These are phyloP conservation scores for Leucogyrophana mollusca DNA, from an alignment of 768 basidiomycete species.

Conservation along the genomic window DNA sequence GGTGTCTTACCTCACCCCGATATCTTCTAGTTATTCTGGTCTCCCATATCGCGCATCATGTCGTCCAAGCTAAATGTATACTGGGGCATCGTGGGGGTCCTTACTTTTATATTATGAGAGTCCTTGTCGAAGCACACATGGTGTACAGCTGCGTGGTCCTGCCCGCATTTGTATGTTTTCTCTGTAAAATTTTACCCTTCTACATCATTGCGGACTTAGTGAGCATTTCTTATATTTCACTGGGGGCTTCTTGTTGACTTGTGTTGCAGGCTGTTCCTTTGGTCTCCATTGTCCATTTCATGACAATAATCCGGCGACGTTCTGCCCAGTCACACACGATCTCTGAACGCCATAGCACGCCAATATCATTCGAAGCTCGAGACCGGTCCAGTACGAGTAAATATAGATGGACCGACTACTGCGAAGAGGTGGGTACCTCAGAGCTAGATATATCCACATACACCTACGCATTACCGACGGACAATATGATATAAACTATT, in stretches of 20 bases:
- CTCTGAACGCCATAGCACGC: no score
- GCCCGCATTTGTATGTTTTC: neutral
- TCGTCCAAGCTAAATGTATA: neutral
- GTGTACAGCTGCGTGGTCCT: neutral
- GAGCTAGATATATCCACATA: no score
- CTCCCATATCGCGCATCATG: neutral
- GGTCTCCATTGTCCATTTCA: neutral
- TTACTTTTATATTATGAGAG: neutral
- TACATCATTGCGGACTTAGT: neutral
- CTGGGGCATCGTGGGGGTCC: neutral
- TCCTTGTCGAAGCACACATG: neutral
- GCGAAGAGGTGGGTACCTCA: no score
- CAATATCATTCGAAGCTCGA: no score
- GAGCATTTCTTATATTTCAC: neutral
- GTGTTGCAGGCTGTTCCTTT: neutral
- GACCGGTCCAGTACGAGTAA: no score
- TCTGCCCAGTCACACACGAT: no score
- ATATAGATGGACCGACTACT: no score
- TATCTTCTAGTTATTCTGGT: neutral
- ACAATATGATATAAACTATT: no score
- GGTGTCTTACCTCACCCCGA: neutral
- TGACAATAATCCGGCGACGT: neutral
- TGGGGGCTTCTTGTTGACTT: neutral
- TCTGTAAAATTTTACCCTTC: neutral
- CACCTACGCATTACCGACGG: no score